phyloP scores from a whole-genome alignment of 2,329 filamentous ascomycete genomes.

The Colletotrichum sp. region DNA sequence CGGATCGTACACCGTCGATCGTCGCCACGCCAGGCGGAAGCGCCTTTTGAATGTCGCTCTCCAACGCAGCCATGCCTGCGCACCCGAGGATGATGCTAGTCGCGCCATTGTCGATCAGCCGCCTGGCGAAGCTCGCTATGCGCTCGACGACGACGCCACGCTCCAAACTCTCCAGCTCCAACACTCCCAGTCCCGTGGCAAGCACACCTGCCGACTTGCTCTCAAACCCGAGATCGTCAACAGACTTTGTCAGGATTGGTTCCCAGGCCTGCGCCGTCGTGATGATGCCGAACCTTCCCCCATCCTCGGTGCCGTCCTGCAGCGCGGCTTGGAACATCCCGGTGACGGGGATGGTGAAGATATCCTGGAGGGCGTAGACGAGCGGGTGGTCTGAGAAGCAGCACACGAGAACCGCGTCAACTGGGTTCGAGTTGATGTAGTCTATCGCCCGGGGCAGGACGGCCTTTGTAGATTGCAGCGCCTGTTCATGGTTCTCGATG shows the following conservation, averaged over 20 bases:
- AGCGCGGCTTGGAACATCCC: conserved; percentile 10
- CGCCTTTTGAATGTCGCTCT: not conserved
- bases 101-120: not conserved
- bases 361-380: not conserved
- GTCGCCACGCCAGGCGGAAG: not conserved
- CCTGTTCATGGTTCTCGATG: conserved; percentile 5
- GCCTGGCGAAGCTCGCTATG: not conserved
- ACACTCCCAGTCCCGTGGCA: not conserved
- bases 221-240: not conserved
- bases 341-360: not conserved
- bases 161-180: conserved; percentile 1
- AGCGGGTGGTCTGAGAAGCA: conserved; percentile 17
- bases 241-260: not conserved
- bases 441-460: not conserved
- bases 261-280: conserved; percentile 8
- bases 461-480: not conserved
- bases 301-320: not conserved
- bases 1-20: conserved; percentile 5
- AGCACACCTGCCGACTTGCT: not conserved
- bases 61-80: conserved; percentile 8
- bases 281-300: not conserved
- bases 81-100: conserved; percentile 6
- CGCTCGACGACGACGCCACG: not conserved
- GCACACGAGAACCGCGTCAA: conserved; percentile 6
- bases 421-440: not conserved